phyloP scores from a whole-genome alignment of 331 rosid genomes.

The Erythrophleum ivorense region DNA sequence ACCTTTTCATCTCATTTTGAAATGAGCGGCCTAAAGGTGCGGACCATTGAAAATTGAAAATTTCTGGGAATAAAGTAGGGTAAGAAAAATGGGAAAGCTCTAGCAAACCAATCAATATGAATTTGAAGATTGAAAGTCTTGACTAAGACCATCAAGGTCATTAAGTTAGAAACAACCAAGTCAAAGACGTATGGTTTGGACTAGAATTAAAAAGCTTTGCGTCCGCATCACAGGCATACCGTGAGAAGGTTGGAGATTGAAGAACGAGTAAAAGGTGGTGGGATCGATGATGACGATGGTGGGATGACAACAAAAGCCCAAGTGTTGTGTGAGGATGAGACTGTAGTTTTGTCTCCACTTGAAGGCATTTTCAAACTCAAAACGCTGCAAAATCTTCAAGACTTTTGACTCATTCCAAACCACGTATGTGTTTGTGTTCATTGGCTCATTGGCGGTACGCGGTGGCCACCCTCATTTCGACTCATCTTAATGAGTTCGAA shows the following conservation, averaged over 20 bases:
- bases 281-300: background rate
- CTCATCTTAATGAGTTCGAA: too few species aligned
- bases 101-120: too few species aligned
- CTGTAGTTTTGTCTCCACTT: background rate
- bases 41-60: background rate
- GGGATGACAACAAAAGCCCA: background rate
- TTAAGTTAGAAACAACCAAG: background rate
- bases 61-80: background rate
- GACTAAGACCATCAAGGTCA: background rate
- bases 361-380: background rate
- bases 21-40: background rate
- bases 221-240: background rate
- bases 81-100: too few species aligned
- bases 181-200: background rate
- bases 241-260: background rate
- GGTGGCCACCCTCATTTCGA: background rate
- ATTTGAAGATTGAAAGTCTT: background rate
- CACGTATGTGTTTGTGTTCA: background rate
- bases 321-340: background rate
- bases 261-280: background rate
- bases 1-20: background rate
- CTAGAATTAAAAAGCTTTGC: background rate
- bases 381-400: background rate
- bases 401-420: background rate
- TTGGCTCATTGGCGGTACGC: background rate